Percentiles rank a stretch among this genome's conserved stretches.
Conservation (phyloP, 75 land plant genomes). For the Selaginella moellendorffii region DNA sequence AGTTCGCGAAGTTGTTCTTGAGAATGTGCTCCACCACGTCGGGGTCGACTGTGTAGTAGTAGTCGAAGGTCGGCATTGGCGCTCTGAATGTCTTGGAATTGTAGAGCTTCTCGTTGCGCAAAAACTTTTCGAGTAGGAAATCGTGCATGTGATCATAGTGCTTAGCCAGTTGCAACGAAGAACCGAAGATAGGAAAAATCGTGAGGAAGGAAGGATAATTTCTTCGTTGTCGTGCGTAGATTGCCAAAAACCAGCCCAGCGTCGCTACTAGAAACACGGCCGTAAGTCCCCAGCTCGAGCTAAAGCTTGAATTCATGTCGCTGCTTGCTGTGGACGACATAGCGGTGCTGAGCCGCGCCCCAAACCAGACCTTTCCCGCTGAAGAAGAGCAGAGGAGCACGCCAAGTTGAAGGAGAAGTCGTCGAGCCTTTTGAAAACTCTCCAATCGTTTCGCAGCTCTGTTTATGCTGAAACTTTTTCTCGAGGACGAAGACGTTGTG, state of each 20-base stretch:
- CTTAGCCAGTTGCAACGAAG: not conserved
- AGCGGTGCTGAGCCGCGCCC: not conserved
- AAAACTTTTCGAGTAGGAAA: not conserved
- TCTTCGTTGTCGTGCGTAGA: not conserved
- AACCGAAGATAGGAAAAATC: not conserved
- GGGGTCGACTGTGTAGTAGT: slow-evolving; percentile 7
- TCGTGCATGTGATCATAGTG: slow-evolving; percentile 6
- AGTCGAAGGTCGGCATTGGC: not conserved
- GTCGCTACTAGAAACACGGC: not conserved
- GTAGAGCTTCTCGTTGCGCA: not conserved
- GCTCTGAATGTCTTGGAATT: not conserved
- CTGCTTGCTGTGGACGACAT: not conserved
- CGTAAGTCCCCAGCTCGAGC: too few species aligned
- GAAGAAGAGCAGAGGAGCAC: too few species aligned
- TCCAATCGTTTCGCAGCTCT: not conserved
- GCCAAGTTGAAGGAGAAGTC: too few species aligned
- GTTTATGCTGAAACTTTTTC: not conserved
- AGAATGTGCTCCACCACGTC: slow-evolving; percentile 2
- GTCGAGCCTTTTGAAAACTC: too few species aligned
- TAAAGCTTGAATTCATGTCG: too few species aligned
- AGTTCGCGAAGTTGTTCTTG: slow-evolving; percentile 4
- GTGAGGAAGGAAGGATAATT: not conserved
- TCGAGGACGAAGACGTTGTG: too few species aligned
- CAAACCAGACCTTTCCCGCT: not conserved
- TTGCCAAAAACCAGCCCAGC: not conserved